Evolutionary conservation across 2,329 filamentous ascomycete genomes (phyloP), one percentile per base, ranked within the genome.

Genomic region (Exophiala viscosa): DNA sequence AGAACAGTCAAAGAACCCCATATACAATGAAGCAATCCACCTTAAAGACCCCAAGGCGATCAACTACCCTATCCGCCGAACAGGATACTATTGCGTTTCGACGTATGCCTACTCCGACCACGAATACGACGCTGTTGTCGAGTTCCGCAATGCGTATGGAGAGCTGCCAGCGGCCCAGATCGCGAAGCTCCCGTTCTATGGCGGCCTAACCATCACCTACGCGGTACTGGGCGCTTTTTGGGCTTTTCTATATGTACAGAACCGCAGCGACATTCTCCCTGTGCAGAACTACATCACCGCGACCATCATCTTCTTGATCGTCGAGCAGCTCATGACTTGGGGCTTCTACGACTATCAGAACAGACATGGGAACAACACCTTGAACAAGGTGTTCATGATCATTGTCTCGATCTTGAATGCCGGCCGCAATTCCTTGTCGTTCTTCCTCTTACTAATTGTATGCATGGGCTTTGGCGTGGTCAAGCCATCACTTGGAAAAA

Each of bases 381-480:
- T 88, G 40, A 84, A 90, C 52, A 96, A 95, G 69, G 87, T 86
- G 5, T 78, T 97, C 51, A 87, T 99, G 73, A 84, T 96, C 14
- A 74, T 96, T 18, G 92, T 96, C n/a, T 90, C 90, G 34, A 79
- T 97, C 18, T 79, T 99, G 40, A 97, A 96, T 67, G 93, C 93
- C 4, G 91, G 86, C 50, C 83, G 93, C 59, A 99, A 97, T 72
- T 96, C 92, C 0, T 97, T 99, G 69, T 96, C 92, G 0, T 99
- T 99, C 77, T 99, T 99, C 77, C 77, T 99, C 45, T 80, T 99
- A 7, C 84, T 99, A 48, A 97, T 99, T 62, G 93, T 99, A 31
- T 99, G 93, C 71, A 99, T 99, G 93, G 93, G 93, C 31, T 99
- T 99, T 65, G 93, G 93, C 63, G 95, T 99, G 18, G 95, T 99